Evolutionary conservation across 73 alveolate genomes (phyloP), one percentile per base, ranked within the genome.

Genomic region (Urostyla sp.): DNA sequence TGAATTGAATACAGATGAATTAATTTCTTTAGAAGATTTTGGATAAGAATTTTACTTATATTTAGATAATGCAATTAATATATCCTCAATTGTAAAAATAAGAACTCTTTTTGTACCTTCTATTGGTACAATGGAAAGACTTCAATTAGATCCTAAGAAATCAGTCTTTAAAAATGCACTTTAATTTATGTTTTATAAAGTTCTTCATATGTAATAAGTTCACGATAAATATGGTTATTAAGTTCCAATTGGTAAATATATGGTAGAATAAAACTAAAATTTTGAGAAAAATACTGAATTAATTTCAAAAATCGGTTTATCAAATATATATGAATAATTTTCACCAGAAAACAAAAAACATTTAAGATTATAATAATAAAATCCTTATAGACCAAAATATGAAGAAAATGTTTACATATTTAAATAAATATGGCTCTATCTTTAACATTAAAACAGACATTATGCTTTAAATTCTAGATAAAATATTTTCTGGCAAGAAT

Each of bases 81-180:
- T 51, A 49, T 46, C 72, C 21, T 48, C 83, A 0, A 5, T 45
- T 23, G 49, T 69, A 2, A 69, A 69, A 24, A 6, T 69, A 6
- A 45, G 83, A 45, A 6, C 57, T 18, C 53, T 69, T 23, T 69
- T 69, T 48, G 69, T 69, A n/a, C 83, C 83, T 31, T 48, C 83
- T 20, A 24, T 49, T 23, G 83, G 83, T 13, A 46, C 83, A 6
- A 69, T 69, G 34, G 69, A 69, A 34, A 45, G 83, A 45, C 15
- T 48, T 26, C 3, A 45, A 7, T 35, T 69, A 3, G 69, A 69
- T 34, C 40, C 83, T 6, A 5, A 18, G 1, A 48, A 69, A 43
- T 13, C 46, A 16, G 26, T 49, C 1, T 69, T 69, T 26, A 45
- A 69, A 45, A 69, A 45, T 48, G 83, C 83, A n/a, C 31, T 46